Evolutionary conservation across 2,329 filamentous ascomycete genomes (phyloP), one percentile per base, ranked within the genome.

Genomic region (Akanthomyces uredinophilus): DNA sequence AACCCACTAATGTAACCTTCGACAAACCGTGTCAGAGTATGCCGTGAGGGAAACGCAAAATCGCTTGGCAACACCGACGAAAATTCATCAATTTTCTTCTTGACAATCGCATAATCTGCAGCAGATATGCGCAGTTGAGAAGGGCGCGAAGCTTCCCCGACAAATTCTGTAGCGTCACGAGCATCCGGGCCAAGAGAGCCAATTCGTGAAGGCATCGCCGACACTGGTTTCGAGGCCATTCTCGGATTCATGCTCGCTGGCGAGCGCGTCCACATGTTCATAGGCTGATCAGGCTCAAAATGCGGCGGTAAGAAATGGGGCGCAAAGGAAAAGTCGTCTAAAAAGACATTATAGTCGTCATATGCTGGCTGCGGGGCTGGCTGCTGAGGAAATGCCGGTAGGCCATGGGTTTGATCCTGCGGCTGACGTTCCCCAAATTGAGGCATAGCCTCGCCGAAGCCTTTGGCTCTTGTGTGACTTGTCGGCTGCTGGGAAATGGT

Each of bases 1-100:
- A 91, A 90, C 0, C 87, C 87, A 63, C 81, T 84, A 59, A 90
- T 83, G 67, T 90, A 91, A 1, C 87, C 87, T 63, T 89, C 87
- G 37, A 91, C 73, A 65, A 90, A 91, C 39, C 88, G 77, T 3
- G 85, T 87, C 32, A 91, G 71, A 0, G 88, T 89, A 66, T 90
- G 82, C 3, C 88, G 82, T 5, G 87, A 90, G 1, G 88, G 88
- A 55, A 91, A 83, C 3, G 85, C 80, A 66, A 91, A 91, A 66
- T 86, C 84, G 58, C 74, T 77, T 0, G 86, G 83, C 24, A 88
- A 71, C 5, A 87, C 81, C 1, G 80, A 77, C 0, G 83, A 83
- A 65, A 88, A 88, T 64, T 87, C 84, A 22, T 84, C 80, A 0
- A 88, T 72, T n/a, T 83, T 79, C 61, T 78, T 83, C 68, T 83